A percentile compares a stretch with the other conserved stretches of the same genome.
Evolutionary conservation across 768 basidiomycete genomes (phyloP).

Genomic region (Podaxis rugospora): DNA sequence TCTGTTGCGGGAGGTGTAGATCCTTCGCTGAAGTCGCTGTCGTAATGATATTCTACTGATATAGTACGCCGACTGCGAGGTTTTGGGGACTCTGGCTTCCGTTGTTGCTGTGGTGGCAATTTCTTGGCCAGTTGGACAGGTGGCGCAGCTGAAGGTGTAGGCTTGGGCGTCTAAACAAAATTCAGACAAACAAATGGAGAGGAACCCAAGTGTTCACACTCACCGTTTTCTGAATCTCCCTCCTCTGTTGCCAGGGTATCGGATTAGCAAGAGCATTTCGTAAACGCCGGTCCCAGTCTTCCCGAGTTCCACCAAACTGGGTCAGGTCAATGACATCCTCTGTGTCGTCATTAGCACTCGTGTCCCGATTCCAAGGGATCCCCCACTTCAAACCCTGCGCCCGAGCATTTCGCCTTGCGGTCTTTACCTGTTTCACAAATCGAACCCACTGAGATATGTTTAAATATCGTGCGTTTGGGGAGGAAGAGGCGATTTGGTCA

Average conservation of each 20-base stretch:
- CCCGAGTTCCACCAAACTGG: conserved; percentile 25
- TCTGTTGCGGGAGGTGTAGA: conserved; percentile 42
- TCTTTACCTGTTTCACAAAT: conserved; percentile 34
- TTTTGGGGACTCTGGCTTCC: neutral
- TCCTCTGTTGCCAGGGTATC: conserved; percentile 10
- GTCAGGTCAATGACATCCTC: conserved; percentile 20
- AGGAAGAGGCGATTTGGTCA: conserved; percentile 33
- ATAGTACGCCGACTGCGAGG: neutral
- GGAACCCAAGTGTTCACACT: neutral
- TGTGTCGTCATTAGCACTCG: conserved; percentile 7
- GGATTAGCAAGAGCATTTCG: conserved; percentile 12
- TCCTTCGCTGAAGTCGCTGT: conserved; percentile 53
- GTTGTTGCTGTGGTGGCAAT: neutral
- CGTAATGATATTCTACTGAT: conserved; percentile 31
- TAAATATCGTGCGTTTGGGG: conserved; percentile 25
- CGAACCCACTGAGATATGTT: conserved; percentile 42
- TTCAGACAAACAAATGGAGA: neutral
- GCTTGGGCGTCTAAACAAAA: neutral
- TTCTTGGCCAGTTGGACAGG: neutral
- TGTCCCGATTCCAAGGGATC: conserved; percentile 21
- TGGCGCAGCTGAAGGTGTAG: neutral
- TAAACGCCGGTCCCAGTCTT: conserved; percentile 26
- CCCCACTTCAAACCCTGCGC: conserved; percentile 26
- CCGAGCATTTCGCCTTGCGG: conserved; percentile 28
- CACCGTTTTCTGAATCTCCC: neutral